Evolutionary conservation across 78 protist species (phyloP), one percentile per base, ranked within the genome.

Genomic region (Chrysochromulina parva): DNA sequence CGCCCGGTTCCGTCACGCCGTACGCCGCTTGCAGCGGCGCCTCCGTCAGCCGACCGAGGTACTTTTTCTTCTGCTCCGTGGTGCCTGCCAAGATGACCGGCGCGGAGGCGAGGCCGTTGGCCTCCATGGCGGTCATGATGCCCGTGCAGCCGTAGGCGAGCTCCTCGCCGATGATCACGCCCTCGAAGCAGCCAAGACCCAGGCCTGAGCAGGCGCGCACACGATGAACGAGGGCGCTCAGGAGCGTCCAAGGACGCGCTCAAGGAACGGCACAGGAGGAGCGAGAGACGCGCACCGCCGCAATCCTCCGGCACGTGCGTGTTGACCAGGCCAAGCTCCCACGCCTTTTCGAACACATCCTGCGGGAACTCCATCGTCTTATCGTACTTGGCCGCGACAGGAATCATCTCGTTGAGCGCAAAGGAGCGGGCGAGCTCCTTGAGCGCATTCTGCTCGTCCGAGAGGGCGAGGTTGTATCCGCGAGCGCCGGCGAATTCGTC

Each of bases 141-240:
- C 94, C 94, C 50, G 92, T 58, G 94, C 94, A 92, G 14, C 88
- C 94, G 57, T n/a, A 92, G 60, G 94, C 76, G 47, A 92, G 88
- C 80, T 92, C 90, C 87, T 92, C 94, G 55, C 54, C 24, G 74
- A 92, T 78, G 69, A 92, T 62, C 76, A 13, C 20, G 20, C 80
- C 60, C 38, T 88, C 94, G 28, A 92, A 19, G 88, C 53, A 19
- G 71, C 67, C 24, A 53, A 88, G 73, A 53, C 91, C 90, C 11
- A 80, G 88, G 55, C 94, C 38, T 38, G 38, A 38, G 38, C 38
- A 38, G 38, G 38, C 38, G 38, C 38, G 38, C 38, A 38, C 38
- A 38, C 38, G 38, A 38, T 38, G 38, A 38, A 38, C 38, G 38
- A 38, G 38, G 38, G 38, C 38, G 38, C 38, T 38, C 38, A 38